A percentile compares a stretch with the other conserved stretches of the same genome.
Conservation (phyloP, 495 filamentous ascomycete species). For the Neurospora sp. region DNA sequence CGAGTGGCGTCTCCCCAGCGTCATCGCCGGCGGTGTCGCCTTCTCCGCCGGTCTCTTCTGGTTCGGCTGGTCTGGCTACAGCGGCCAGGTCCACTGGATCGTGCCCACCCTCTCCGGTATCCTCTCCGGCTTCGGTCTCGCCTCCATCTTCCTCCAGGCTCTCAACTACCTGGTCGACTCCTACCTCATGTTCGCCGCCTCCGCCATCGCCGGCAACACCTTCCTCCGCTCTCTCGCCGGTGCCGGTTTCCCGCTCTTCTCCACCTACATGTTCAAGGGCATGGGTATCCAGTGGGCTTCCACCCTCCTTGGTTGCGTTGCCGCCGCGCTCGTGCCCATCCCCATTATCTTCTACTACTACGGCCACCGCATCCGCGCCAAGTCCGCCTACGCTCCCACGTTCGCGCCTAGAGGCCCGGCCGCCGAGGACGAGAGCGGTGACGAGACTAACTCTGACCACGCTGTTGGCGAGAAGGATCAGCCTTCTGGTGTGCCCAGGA, state of each 20-base stretch:
- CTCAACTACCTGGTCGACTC: conserved; percentile 84
- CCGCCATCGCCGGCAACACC: conserved; percentile 82
- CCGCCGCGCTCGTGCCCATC: conserved; percentile 59
- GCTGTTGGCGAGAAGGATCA: not conserved
- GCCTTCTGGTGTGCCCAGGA: not conserved
- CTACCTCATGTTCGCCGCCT: conserved; percentile 83
- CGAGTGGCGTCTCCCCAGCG: conserved; percentile 77
- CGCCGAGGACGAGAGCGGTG: not conserved
- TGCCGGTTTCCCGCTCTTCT: conserved; percentile 75
- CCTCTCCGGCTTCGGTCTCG: conserved; percentile 48
- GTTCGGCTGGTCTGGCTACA: conserved; percentile 76
- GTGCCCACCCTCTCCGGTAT: conserved; percentile 65
- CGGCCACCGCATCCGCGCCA: conserved; percentile 53
- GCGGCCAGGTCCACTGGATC: conserved; percentile 62
- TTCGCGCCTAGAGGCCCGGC: not conserved
- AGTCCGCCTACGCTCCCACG: conserved; percentile 60
- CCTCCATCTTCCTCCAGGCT: conserved; percentile 75
- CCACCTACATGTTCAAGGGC: conserved; percentile 66
- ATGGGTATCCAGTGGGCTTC: conserved; percentile 71
- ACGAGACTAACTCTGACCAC: conserved; percentile 1
- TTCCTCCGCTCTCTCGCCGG: conserved; percentile 72
- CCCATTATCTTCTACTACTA: conserved; percentile 57
- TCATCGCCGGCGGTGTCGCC: conserved; percentile 63
- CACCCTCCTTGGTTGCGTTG: conserved; percentile 68
- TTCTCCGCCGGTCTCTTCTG: conserved; percentile 76